phyloP scores from a whole-genome alignment of 169 alveolate species.

The Plasmodium relictum region DNA sequence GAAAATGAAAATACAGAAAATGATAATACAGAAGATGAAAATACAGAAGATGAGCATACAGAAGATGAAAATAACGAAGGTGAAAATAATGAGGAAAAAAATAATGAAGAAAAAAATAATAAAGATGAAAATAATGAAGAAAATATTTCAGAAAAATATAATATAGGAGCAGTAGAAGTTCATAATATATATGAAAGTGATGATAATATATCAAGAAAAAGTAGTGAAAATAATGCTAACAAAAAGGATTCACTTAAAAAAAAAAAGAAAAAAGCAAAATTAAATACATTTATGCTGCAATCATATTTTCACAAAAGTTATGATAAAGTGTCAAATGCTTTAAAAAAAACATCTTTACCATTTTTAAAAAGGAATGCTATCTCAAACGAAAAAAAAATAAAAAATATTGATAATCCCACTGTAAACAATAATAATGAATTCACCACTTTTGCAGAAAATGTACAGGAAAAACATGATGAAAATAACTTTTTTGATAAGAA shows the following conservation, averaged over 20 bases:
- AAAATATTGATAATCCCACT: background rate
- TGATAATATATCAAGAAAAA: background rate
- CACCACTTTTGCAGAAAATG: too few relatives aligned
- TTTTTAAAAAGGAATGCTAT: constrained; percentile 5
- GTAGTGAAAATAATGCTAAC: background rate
- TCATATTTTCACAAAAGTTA: constrained; percentile 38
- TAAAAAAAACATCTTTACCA: constrained; percentile 36
- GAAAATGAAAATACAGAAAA: background rate
- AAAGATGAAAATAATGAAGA: background rate
- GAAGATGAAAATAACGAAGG: background rate
- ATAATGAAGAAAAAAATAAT: background rate
- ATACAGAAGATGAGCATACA: background rate
- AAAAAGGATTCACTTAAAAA: background rate
- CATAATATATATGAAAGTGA: constrained; percentile 26
- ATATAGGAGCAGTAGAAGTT: background rate
- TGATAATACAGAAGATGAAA: background rate
- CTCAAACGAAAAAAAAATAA: background rate
- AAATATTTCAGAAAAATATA: background rate
- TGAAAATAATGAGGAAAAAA: background rate
- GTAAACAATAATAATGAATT: background rate
- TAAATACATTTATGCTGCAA: constrained; percentile 15
- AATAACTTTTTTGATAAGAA: constrained; percentile 2
- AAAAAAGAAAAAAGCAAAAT: constrained; percentile 9
- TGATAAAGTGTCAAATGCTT: constrained; percentile 46
- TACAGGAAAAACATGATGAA: too few relatives aligned